Base-by-base conservation (phyloP, 2,329 filamentous ascomycete genomes). In the Xylaria digitata region DNA sequence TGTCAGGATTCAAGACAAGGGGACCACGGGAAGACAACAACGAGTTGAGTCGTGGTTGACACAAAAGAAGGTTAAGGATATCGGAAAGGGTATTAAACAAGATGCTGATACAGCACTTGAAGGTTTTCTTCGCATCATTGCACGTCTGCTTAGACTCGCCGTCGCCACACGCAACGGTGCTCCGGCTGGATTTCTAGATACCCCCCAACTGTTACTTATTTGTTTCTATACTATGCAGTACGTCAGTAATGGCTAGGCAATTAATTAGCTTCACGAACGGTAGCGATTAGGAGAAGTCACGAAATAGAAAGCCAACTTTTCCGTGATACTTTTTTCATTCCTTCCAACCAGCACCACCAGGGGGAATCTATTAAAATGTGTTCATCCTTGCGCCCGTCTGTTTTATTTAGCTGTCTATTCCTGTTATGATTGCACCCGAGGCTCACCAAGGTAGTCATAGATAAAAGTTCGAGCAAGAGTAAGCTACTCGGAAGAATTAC, bases 181-280 rank as follows among this genome's bases (percentile, higher is more conserved):
- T 43, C 21, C 40, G n/a, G 37, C 48, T 42, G 50, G 66, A 59
- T 64, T 65, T 58, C 59, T 63, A 66, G 62, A 68, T 68, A 68
- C 63, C 66, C 66, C 63, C 63, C 50, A 53, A 56, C 37, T 65
- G 48, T 23, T 53, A 60, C 32, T 59, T 59, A 9, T 40, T 37
- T 54, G 11, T 57, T 55, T 59, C 34, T 48, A 42, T 60, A 45
- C n/a, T 43, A 23, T 6, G 37, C 37, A 21, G 37, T 11, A 55
- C 23, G 37, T n/a, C 21, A 11, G 43, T 46, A 50, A 30, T 37
- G 48, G 45, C 21, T 45, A 26, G 49, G 15, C 37, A 32, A 42
- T 7, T 43, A 50, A 59, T 49, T 59, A 49, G 30, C 43, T 59
- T 45, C 48, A 48, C 43, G 30, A 49, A 9, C 23, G 45, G n/a